These are phyloP conservation scores for Hordeum pubiflorum DNA, from an alignment of 202 grass and related monocot genomes.

Conservation along the genomic window DNA sequence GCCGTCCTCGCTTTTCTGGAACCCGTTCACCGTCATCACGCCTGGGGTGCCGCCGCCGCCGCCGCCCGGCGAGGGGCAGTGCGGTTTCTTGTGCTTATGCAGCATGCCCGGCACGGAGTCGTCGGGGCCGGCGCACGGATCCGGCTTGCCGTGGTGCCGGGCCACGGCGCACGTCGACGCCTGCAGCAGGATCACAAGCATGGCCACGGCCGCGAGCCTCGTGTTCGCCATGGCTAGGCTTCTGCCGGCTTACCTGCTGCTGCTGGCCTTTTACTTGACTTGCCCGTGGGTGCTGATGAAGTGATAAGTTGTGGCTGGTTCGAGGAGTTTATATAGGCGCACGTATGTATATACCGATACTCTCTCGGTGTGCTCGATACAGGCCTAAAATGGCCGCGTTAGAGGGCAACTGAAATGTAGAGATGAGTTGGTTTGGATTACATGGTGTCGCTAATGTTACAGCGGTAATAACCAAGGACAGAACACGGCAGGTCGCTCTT, in stretches of 20 bases:
- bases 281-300: not conserved
- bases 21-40: slow-evolving; percentile 39
- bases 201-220: not conserved
- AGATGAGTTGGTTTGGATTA: slow-evolving; percentile 19
- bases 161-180: not conserved
- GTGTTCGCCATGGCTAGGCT: not conserved
- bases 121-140: not conserved
- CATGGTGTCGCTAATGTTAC: not conserved
- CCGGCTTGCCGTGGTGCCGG: not conserved
- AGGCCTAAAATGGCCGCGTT: not conserved
- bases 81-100: not conserved
- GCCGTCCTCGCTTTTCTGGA: not conserved
- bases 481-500: not conserved
- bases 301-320: not conserved
- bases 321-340: slow-evolving; percentile 7
- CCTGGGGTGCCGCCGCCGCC: not conserved
- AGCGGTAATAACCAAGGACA: slow-evolving; percentile 1
- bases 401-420: not conserved
- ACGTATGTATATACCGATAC: not conserved
- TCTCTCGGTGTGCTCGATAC: not conserved
- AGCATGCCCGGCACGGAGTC: not conserved
- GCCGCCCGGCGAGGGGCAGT: not conserved
- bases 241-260: not conserved
- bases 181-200: not conserved
- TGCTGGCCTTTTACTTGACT: not conserved